A percentile compares a stretch with the other conserved stretches of the same genome.
Conservation (phyloP, 352 stramenopile genomes). For the Plasmopara muralis region DNA sequence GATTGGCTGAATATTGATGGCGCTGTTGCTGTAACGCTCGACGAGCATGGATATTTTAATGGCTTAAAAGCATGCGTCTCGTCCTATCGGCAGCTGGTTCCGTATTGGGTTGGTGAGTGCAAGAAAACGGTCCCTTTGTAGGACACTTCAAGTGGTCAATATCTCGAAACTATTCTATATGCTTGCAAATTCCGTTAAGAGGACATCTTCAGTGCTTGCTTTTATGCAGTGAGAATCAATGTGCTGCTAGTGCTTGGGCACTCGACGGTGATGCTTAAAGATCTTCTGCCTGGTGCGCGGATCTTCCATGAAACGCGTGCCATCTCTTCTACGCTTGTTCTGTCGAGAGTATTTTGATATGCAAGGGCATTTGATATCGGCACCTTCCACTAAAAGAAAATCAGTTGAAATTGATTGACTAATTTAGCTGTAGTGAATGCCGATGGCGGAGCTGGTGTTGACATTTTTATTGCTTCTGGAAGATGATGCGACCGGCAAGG, state of each 20-base stretch:
- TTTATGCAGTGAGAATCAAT: slow-evolving; percentile 34
- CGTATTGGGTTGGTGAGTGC: not conserved
- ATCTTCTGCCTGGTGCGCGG: slow-evolving; percentile 10
- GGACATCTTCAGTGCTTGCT: slow-evolving; percentile 30
- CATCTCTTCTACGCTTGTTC: slow-evolving; percentile 13
- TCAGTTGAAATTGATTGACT: slow-evolving; percentile 1
- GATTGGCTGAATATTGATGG: too few species aligned
- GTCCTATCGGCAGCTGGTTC: slow-evolving; percentile 10
- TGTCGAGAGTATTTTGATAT: slow-evolving; percentile 2
- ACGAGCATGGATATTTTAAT: too few species aligned
- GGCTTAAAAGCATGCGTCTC: not conserved
- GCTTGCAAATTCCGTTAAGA: slow-evolving; percentile 17
- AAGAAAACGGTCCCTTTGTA: slow-evolving; percentile 4
- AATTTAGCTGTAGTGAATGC: slow-evolving; percentile 24
- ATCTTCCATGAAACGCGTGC: slow-evolving; percentile 1
- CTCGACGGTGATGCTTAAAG: slow-evolving; percentile 18
- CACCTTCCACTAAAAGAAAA: not conserved
- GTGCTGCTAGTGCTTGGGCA: slow-evolving; percentile 21
- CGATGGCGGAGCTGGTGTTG: slow-evolving; percentile 15
- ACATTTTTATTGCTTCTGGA: slow-evolving; percentile 31
- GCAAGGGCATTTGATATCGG: not conserved
- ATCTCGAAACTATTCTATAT: slow-evolving; percentile 24
- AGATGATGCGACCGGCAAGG: slow-evolving; percentile 13
- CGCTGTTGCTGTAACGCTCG: too few species aligned
- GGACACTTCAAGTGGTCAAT: slow-evolving; percentile 16